A percentile compares a stretch with the other conserved stretches of the same genome.
Conservation (phyloP, 495 filamentous ascomycete genomes). For the Aspergillus ellipticus region DNA sequence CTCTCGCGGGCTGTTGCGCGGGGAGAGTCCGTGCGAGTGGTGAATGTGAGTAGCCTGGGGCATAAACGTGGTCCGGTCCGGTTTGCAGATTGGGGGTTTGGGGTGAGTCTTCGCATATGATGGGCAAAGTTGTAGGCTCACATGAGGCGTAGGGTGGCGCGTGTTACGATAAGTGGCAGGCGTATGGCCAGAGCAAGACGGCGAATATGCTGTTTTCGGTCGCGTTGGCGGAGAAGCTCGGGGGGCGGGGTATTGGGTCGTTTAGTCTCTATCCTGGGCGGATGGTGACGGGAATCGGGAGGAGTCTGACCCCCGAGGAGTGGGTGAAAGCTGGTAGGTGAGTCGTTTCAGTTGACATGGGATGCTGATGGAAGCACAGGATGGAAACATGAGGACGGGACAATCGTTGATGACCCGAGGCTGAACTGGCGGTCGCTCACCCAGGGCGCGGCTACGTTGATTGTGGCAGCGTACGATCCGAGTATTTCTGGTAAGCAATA, state of each 20-base stretch:
- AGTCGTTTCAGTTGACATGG: too few species aligned
- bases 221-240: neutral
- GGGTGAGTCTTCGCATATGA: neutral
- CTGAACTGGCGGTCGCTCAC: too few species aligned
- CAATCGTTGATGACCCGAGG: too few species aligned
- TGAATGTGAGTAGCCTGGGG: neutral
- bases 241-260: neutral
- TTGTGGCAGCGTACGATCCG: too few species aligned
- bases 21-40: neutral
- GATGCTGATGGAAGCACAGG: too few species aligned
- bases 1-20: neutral
- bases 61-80: neutral
- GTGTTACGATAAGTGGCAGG: neutral
- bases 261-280: neutral
- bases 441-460: too few species aligned
- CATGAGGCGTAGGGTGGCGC: neutral
- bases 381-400: too few species aligned
- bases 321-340: too few species aligned
- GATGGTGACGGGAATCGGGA: neutral
- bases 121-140: neutral
- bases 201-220: slow-evolving; percentile 6
- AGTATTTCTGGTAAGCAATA: too few species aligned
- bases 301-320: too few species aligned
- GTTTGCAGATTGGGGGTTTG: slow-evolving; percentile 1
- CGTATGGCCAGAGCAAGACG: slow-evolving; percentile 3